phyloP scores from a whole-genome alignment of 805 yeast species.

The Candida insectalens region DNA sequence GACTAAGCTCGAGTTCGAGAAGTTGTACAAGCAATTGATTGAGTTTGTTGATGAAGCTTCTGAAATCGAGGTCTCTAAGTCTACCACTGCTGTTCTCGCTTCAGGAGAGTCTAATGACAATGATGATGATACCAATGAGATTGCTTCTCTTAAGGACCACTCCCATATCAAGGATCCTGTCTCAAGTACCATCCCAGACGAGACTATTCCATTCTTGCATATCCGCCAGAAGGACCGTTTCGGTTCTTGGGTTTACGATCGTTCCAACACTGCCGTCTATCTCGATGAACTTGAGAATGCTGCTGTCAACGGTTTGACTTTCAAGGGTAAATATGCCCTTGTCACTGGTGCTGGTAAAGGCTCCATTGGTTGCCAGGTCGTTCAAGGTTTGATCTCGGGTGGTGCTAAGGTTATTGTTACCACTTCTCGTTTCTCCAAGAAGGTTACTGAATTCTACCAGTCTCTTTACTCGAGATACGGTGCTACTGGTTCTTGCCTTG shows the following conservation, averaged over 20 bases:
- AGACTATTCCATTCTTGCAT: conserved; percentile 91
- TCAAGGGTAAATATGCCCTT: conserved; percentile 78
- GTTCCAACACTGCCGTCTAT: conserved; percentile 63
- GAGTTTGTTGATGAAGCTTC: conserved; percentile 58
- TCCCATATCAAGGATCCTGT: conserved; percentile 65
- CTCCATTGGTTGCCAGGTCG: conserved; percentile 94
- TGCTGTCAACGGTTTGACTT: conserved; percentile 90
- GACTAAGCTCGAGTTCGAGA: conserved; percentile 63
- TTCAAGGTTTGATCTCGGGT: conserved; percentile 91
- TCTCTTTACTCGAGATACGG: conserved; percentile 87
- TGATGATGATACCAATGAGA: conserved; percentile 58
- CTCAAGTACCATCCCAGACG: conserved; percentile 63
- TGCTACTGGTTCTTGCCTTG: conserved; percentile 82
- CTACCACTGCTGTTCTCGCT: conserved; percentile 42
- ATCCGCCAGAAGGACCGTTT: conserved; percentile 65
- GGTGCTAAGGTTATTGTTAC: conserved; percentile 98
- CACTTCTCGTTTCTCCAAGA: conserved; percentile 89
- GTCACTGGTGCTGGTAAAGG: conserved; percentile 99
- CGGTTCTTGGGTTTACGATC: conserved; percentile 82
- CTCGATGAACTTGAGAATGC: conserved; percentile 88
- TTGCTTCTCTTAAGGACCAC: conserved; percentile 72
- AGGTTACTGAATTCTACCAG: conserved; percentile 94
- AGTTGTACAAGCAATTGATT: conserved; percentile 60
- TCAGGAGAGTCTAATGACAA: conserved; percentile 35
- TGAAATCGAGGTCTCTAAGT: conserved; percentile 60